Conservation (phyloP, 2,329 filamentous ascomycete genomes). For the Penicillium expansum region DNA sequence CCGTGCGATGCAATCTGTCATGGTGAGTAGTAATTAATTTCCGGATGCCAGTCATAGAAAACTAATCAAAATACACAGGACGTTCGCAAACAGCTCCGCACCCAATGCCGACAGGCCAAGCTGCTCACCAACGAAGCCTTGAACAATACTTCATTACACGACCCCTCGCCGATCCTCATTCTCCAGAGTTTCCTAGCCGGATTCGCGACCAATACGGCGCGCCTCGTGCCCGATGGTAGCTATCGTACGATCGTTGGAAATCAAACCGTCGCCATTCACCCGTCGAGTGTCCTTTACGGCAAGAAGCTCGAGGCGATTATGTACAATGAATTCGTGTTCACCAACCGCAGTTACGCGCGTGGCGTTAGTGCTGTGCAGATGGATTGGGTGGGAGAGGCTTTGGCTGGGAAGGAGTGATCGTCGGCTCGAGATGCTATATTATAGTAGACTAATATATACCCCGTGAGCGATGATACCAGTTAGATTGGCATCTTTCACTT, state of each 20-base stretch:
- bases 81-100: constrained; percentile 59
- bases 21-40: constrained; percentile 41
- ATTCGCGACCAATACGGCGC: constrained; percentile 60
- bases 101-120: constrained; percentile 54
- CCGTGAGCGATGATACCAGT: neutral
- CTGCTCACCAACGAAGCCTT: constrained; percentile 33
- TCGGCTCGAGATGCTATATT: constrained; percentile 3
- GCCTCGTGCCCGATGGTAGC: constrained; percentile 58
- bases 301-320: constrained; percentile 62
- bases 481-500: neutral
- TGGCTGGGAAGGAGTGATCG: constrained; percentile 26
- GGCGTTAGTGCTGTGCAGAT: constrained; percentile 62
- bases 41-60: neutral
- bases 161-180: constrained; percentile 49
- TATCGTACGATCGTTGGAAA: constrained; percentile 62
- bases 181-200: constrained; percentile 58
- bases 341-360: constrained; percentile 61
- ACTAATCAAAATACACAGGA: constrained; percentile 40
- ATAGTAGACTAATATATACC: constrained; percentile 14
- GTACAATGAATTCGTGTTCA: constrained; percentile 66
- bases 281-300: constrained; percentile 59
- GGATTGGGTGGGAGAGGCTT: constrained; percentile 58
- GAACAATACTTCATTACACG: constrained; percentile 21
- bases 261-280: constrained; percentile 62
- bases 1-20: constrained; percentile 63